These are phyloP conservation scores for Malassezia cuniculi DNA, from an alignment of 1,284 basidiomycete genomes.

Conservation along the genomic window DNA sequence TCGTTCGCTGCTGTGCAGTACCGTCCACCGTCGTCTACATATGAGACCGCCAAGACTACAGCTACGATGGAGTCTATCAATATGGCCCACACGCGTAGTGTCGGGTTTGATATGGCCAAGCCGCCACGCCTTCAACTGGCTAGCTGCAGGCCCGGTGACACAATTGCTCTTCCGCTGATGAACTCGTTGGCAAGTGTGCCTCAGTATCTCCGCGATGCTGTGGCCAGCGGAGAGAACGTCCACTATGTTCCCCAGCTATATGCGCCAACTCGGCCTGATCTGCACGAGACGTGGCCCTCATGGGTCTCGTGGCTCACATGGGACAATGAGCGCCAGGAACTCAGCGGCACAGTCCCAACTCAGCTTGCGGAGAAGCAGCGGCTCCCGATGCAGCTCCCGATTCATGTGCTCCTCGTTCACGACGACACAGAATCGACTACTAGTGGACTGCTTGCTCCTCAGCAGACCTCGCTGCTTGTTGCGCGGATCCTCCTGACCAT, in stretches of 20 bases:
- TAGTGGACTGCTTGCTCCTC: neutral
- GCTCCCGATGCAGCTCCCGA: constrained; percentile 13
- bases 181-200: constrained; percentile 7
- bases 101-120: constrained; percentile 5
- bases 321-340: constrained; percentile 27
- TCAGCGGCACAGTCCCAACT: constrained; percentile 26
- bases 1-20: too few species aligned
- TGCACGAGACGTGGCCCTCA: constrained; percentile 28
- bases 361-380: constrained; percentile 14
- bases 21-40: too few species aligned
- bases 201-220: constrained; percentile 1
- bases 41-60: too few species aligned
- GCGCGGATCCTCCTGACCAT: constrained; percentile 13
- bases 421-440: neutral
- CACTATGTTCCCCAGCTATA: constrained; percentile 25
- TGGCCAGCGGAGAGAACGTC: neutral
- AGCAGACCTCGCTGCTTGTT: neutral
- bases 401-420: constrained; percentile 7
- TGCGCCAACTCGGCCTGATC: constrained; percentile 28
- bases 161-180: constrained; percentile 6
- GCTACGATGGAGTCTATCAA: constrained; percentile 11
- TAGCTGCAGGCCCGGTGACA: constrained; percentile 7
- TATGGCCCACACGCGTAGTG: constrained; percentile 7
- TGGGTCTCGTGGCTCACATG: constrained; percentile 37
- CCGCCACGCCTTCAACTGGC: constrained; percentile 13